Percentiles rank a stretch among this genome's conserved stretches.
phyloP scores from a whole-genome alignment of 176 grass and related monocot species.

The Oryza punctata region DNA sequence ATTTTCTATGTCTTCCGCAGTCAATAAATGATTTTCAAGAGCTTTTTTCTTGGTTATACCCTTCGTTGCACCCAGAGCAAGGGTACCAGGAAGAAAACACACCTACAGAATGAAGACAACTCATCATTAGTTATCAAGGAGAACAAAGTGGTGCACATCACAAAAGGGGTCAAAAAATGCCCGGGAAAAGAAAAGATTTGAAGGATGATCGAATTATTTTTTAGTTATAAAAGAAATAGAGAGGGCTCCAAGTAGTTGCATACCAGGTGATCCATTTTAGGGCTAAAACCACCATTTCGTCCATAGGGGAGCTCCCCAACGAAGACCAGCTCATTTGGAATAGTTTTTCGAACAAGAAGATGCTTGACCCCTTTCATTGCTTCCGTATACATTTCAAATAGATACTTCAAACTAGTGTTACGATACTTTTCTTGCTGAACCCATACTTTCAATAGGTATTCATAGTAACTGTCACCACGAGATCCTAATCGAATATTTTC shows the following conservation, averaged over 20 bases:
- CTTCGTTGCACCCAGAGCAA: conserved; percentile 94
- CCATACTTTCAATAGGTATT: conserved; percentile 96
- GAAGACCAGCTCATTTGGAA: conserved; percentile 89
- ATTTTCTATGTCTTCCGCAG: conserved; percentile 83
- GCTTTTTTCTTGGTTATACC: conserved; percentile 89
- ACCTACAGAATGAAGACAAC: conserved; percentile 61
- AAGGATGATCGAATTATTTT: neutral
- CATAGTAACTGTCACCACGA: conserved; percentile 98
- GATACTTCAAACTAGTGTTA: conserved; percentile 68
- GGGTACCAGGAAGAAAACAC: conserved; percentile 95
- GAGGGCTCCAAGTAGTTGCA: conserved; percentile 13
- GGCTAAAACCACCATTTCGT: conserved; percentile 69
- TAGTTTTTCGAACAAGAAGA: conserved; percentile 89
- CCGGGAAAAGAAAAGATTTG: neutral
- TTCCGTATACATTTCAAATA: conserved; percentile 89
- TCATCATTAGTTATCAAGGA: conserved; percentile 31
- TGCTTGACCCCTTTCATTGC: conserved; percentile 93
- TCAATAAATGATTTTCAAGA: conserved; percentile 69
- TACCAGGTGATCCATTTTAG: conserved; percentile 99
- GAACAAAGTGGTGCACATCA: conserved; percentile 20
- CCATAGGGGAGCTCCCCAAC: conserved; percentile 93
- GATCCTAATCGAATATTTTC: conserved; percentile 96
- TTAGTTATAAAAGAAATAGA: conserved; percentile 1
- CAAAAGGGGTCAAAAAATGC: neutral
- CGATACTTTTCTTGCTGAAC: conserved; percentile 75